These are phyloP conservation scores for Hemerocallis citrina DNA, from an alignment of 106 monocot genomes.

Conservation along the genomic window DNA sequence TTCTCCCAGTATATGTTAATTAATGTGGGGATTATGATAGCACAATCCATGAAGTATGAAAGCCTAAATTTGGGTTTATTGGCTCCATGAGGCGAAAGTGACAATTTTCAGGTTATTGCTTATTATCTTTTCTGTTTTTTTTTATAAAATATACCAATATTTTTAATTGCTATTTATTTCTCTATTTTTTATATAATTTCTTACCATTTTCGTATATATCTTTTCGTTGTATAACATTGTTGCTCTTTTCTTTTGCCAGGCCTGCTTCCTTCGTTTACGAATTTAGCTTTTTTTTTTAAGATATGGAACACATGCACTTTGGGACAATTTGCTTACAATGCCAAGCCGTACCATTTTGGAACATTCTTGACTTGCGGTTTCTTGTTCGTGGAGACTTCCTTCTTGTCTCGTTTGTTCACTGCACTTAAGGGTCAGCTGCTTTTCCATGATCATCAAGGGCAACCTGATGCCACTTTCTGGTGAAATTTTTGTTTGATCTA, in stretches of 20 bases:
- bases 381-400: conserved; percentile 44
- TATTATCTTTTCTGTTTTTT: too few species aligned
- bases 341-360: conserved; percentile 25
- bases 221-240: too few species aligned
- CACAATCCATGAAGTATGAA: too few species aligned
- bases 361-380: conserved; percentile 57
- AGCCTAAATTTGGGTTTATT: too few species aligned
- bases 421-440: conserved; percentile 31
- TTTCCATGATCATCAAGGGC: conserved; percentile 30
- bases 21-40: too few species aligned
- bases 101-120: too few species aligned
- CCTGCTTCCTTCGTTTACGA: conserved; percentile 2
- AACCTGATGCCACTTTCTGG: conserved; percentile 24
- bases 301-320: conserved; percentile 53
- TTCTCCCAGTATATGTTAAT: too few species aligned
- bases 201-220: too few species aligned
- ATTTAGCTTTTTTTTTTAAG: conserved; percentile 10
- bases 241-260: not conserved
- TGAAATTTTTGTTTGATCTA: conserved; percentile 18
- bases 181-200: too few species aligned
- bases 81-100: too few species aligned
- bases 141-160: too few species aligned
- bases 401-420: conserved; percentile 62
- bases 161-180: too few species aligned
- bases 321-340: conserved; percentile 38